A percentile compares a stretch with the other conserved stretches of the same genome.
These are phyloP conservation scores for Phytophthora pini DNA, from an alignment of 352 stramenopile species.

Conservation along the genomic window DNA sequence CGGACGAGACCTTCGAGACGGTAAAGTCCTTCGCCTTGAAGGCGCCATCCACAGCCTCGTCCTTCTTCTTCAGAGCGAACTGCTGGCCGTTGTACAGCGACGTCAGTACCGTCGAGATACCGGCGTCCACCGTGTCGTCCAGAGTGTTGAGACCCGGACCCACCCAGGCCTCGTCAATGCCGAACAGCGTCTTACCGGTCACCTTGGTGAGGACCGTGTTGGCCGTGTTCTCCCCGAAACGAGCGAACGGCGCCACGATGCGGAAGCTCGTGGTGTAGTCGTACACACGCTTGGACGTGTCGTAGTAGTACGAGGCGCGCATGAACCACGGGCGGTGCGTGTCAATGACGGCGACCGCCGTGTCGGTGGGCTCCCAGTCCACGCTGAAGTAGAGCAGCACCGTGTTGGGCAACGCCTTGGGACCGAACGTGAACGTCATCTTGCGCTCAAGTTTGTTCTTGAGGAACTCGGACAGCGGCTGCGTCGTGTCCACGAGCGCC, in stretches of 20 bases:
- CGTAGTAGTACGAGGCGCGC: constrained; percentile 74
- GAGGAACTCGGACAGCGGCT: constrained; percentile 37
- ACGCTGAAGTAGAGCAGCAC: constrained; percentile 36
- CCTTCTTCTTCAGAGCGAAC: constrained; percentile 69
- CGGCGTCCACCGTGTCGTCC: constrained; percentile 66
- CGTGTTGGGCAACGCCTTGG: constrained; percentile 32
- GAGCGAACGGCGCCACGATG: constrained; percentile 56
- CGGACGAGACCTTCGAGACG: constrained; percentile 35
- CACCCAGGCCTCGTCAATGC: constrained; percentile 57
- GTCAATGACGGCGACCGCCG: constrained; percentile 9
- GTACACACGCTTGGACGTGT: constrained; percentile 76
- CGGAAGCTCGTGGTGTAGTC: constrained; percentile 79
- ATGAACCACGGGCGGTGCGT: constrained; percentile 59
- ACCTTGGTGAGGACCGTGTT: constrained; percentile 64
- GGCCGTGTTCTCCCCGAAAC: constrained; percentile 62
- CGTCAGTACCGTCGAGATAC: constrained; percentile 55
- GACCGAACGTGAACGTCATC: constrained; percentile 46
- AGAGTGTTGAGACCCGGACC: constrained; percentile 55
- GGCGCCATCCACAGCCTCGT: constrained; percentile 47
- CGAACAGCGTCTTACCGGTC: constrained; percentile 57
- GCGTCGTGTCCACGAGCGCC: constrained; percentile 39
- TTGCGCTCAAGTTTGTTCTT: constrained; percentile 33
- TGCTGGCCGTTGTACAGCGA: constrained; percentile 62
- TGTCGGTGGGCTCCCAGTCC: constrained; percentile 22
- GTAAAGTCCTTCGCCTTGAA: constrained; percentile 62